These are phyloP conservation scores for Pythium dissotocum DNA, from an alignment of 352 stramenopile genomes.

Conservation along the genomic window DNA sequence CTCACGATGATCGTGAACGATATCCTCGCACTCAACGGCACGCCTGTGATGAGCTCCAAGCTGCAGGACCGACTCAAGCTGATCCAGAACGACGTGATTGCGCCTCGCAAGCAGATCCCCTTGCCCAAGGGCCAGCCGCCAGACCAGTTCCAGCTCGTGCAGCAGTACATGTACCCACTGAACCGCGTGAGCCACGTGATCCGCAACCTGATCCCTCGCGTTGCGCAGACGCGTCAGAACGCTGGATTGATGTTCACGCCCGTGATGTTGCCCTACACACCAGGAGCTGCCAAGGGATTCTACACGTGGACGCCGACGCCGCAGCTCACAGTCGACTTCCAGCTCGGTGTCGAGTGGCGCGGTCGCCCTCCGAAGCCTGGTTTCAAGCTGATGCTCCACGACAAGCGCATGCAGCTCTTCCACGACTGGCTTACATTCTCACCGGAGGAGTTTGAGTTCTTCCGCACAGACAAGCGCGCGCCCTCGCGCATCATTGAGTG, in stretches of 20 bases:
- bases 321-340: constrained; percentile 69
- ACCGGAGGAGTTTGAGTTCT: constrained; percentile 75
- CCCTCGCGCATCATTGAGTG: constrained; percentile 84
- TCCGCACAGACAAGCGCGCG: constrained; percentile 80
- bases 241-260: constrained; percentile 78
- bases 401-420: constrained; percentile 84
- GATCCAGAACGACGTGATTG: constrained; percentile 90
- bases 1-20: constrained; percentile 85
- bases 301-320: constrained; percentile 69
- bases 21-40: constrained; percentile 84
- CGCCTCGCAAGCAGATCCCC: constrained; percentile 71
- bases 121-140: constrained; percentile 74
- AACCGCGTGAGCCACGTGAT: constrained; percentile 79
- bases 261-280: constrained; percentile 75
- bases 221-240: constrained; percentile 78
- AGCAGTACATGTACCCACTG: constrained; percentile 85
- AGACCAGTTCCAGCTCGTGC: constrained; percentile 79
- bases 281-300: constrained; percentile 72
- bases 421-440: constrained; percentile 89
- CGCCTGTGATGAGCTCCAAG: constrained; percentile 81
- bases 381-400: constrained; percentile 85
- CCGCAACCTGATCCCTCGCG: constrained; percentile 67
- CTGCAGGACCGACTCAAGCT: constrained; percentile 85
- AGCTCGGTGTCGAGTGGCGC: constrained; percentile 81
- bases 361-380: constrained; percentile 71